A percentile compares a stretch with the other conserved stretches of the same genome.
Conservation (phyloP, 768 basidiomycete species). For the Guyanaporus albipodus region DNA sequence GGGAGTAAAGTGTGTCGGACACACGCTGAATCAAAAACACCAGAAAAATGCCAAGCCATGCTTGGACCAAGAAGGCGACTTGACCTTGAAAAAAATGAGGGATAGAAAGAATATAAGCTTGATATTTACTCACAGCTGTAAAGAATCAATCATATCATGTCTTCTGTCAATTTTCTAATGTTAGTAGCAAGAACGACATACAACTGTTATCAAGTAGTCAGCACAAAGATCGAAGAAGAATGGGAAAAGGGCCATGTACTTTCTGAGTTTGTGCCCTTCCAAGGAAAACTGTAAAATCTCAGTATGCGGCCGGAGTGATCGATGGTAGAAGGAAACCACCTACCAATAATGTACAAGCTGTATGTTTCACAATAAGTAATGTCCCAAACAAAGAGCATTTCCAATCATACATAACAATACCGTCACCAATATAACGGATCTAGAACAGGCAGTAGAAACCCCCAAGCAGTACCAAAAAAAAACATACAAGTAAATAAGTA, state of each 20-base stretch:
- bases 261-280: conserved; percentile 1
- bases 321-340: neutral
- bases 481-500: conserved; percentile 21
- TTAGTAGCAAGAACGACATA: conserved; percentile 1
- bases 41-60: conserved; percentile 8
- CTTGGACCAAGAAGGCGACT: conserved; percentile 9
- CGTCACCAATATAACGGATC: conserved; percentile 26
- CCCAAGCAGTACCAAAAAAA: too few species aligned
- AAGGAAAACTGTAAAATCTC: conserved; percentile 11
- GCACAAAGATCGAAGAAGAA: neutral
- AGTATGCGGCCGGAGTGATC: neutral
- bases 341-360: conserved; percentile 17
- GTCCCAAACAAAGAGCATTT: neutral
- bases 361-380: neutral
- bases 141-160: neutral
- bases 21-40: conserved; percentile 13
- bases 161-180: neutral
- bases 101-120: neutral
- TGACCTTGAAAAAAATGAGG: conserved; percentile 7
- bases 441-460: too few species aligned
- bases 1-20: neutral
- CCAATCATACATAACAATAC: conserved; percentile 15
- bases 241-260: conserved; percentile 2
- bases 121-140: conserved; percentile 14
- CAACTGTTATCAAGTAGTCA: conserved; percentile 14